These are phyloP conservation scores for Castanea mollissima DNA, from an alignment of 306 rosid genomes.

Conservation along the genomic window DNA sequence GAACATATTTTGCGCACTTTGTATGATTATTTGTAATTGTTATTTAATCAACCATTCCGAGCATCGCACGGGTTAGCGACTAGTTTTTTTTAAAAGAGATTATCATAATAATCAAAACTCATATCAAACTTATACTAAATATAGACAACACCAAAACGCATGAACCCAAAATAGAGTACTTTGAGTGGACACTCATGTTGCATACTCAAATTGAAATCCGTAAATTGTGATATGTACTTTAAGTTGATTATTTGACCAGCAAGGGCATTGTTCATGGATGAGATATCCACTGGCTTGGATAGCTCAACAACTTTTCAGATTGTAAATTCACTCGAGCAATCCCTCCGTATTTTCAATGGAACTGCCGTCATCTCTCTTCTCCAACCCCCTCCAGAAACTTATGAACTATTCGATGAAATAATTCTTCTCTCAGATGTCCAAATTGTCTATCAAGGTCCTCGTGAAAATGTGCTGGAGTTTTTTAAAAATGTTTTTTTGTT, in stretches of 20 bases:
- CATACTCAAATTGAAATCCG: background rate
- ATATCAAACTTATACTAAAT: too few relatives aligned
- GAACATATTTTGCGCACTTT: too few relatives aligned
- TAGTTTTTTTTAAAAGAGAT: too few relatives aligned
- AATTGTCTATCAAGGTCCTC: conserved; percentile 83
- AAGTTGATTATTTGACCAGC: conserved; percentile 45
- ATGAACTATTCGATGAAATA: conserved; percentile 70
- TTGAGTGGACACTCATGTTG: background rate
- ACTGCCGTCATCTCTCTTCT: conserved; percentile 83
- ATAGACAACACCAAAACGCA: accelerated
- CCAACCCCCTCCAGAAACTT: conserved; percentile 94
- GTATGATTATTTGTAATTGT: too few relatives aligned
- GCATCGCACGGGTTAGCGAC: too few relatives aligned
- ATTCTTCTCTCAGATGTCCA: conserved; percentile 81
- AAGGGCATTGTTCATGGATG: conserved; percentile 92
- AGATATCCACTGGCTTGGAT: conserved; percentile 90
- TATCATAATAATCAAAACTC: too few relatives aligned
- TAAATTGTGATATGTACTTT: background rate
- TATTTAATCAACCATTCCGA: too few relatives aligned
- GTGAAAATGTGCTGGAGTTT: conserved; percentile 70
- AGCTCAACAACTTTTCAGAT: conserved; percentile 92
- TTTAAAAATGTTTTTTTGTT: conserved; percentile 34
- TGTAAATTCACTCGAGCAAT: conserved; percentile 65
- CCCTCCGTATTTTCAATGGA: conserved; percentile 78
- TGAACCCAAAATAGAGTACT: too few relatives aligned